These are phyloP conservation scores for Hypoxylon perforatum DNA, from an alignment of 495 filamentous ascomycete genomes.

Conservation along the genomic window DNA sequence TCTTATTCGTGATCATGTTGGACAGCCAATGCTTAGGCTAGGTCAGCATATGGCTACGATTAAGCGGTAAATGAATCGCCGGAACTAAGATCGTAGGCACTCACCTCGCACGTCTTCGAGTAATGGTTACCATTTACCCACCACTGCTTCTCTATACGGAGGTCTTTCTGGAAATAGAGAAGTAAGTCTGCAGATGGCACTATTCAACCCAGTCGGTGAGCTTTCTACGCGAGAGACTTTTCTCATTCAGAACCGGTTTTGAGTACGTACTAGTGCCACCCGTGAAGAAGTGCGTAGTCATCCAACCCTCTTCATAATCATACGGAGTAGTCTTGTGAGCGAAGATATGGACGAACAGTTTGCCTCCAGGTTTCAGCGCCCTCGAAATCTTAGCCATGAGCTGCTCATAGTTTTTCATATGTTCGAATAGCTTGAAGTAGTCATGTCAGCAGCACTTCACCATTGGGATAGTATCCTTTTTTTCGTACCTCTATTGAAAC, in stretches of 20 bases:
- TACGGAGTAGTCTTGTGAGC: slow-evolving; percentile 69
- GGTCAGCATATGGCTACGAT: slow-evolving; percentile 37
- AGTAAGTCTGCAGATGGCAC: slow-evolving; percentile 73
- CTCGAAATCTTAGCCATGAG: slow-evolving; percentile 69
- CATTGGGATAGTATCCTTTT: neutral
- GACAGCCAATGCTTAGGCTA: slow-evolving; percentile 65
- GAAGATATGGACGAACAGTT: slow-evolving; percentile 75
- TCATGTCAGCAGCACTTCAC: neutral
- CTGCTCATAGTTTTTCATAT: slow-evolving; percentile 78
- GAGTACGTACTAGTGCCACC: slow-evolving; percentile 66
- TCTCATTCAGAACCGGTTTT: neutral
- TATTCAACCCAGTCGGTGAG: slow-evolving; percentile 20
- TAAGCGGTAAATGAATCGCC: neutral
- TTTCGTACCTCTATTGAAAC: slow-evolving; percentile 66
- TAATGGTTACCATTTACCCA: slow-evolving; percentile 74
- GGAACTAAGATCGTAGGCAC: slow-evolving; percentile 10
- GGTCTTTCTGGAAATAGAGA: slow-evolving; percentile 71
- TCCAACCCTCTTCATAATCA: slow-evolving; percentile 77
- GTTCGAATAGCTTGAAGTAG: slow-evolving; percentile 66
- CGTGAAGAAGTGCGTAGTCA: slow-evolving; percentile 75
- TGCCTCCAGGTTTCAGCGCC: slow-evolving; percentile 67
- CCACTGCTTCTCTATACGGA: slow-evolving; percentile 69
- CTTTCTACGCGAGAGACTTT: neutral
- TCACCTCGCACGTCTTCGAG: slow-evolving; percentile 72
- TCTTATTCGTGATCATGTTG: slow-evolving; percentile 63